Percentiles rank a stretch among this genome's conserved stretches.
These are phyloP conservation scores for Aspergillus egyptiacus DNA, from an alignment of 495 filamentous ascomycete genomes.

Conservation along the genomic window DNA sequence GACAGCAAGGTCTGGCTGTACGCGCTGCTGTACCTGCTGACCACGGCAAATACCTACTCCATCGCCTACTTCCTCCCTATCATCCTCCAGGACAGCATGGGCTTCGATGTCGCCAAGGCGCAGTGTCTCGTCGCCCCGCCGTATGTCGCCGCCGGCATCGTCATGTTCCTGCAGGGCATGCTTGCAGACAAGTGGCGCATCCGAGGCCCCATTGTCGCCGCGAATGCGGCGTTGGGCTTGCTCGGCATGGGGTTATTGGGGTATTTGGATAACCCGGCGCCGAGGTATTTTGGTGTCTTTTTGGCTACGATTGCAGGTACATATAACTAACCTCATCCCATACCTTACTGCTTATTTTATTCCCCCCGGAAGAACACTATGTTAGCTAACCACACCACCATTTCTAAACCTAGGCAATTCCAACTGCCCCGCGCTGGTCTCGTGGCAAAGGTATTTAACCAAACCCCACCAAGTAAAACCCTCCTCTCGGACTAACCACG, in stretches of 20 bases:
- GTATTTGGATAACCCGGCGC: slow-evolving; percentile 23
- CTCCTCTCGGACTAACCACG: slow-evolving; percentile 41
- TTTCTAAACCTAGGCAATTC: slow-evolving; percentile 1
- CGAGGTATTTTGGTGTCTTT: slow-evolving; percentile 4
- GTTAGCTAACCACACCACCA: too few species aligned
- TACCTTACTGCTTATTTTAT: too few species aligned
- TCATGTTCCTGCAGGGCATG: slow-evolving; percentile 26
- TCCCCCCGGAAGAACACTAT: too few species aligned
- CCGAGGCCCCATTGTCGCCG: slow-evolving; percentile 47
- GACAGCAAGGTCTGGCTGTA: slow-evolving; percentile 53
- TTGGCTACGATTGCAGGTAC: background rate
- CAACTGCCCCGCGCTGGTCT: slow-evolving; percentile 15
- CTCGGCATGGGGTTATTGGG: slow-evolving; percentile 41
- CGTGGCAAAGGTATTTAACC: slow-evolving; percentile 12
- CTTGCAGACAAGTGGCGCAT: slow-evolving; percentile 46
- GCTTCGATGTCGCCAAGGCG: slow-evolving; percentile 47
- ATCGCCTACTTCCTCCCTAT: slow-evolving; percentile 61
- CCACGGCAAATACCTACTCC: slow-evolving; percentile 45
- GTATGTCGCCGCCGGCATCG: slow-evolving; percentile 36
- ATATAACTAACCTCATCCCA: too few species aligned
- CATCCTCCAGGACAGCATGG: slow-evolving; percentile 57
- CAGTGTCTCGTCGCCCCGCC: slow-evolving; percentile 52
- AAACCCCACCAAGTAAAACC: background rate
- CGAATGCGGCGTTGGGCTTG: slow-evolving; percentile 40
- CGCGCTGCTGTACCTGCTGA: slow-evolving; percentile 42